These are phyloP conservation scores for Triticum dicoccoides DNA, from an alignment of 176 grass and related monocot species.

Conservation along the genomic window DNA sequence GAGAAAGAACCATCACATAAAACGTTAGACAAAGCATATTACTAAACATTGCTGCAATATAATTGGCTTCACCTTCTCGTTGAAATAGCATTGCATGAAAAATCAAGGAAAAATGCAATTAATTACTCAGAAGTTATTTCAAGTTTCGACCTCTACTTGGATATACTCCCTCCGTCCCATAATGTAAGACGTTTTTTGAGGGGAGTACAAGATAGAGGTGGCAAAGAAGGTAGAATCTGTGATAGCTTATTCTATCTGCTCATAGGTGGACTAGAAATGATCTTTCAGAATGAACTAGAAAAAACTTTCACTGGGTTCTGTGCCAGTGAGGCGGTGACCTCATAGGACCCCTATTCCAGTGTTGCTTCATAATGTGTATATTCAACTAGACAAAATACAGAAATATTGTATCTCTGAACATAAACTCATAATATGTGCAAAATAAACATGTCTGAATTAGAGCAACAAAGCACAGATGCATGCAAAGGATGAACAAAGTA, in stretches of 20 bases:
- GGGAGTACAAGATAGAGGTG: neutral
- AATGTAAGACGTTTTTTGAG: too few species aligned
- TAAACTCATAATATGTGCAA: neutral
- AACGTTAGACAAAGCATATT: neutral
- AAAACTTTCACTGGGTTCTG: neutral
- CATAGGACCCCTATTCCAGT: neutral
- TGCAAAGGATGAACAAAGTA: neutral
- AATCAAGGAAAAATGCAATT: neutral
- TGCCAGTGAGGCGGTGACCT: neutral
- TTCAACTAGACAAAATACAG: neutral
- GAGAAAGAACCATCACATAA: neutral
- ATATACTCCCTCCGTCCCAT: too few species aligned
- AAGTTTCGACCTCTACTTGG: neutral
- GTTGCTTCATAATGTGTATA: neutral
- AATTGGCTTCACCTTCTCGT: neutral
- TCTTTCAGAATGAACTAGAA: neutral
- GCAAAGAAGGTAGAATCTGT: neutral
- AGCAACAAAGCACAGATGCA: neutral
- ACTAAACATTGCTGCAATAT: neutral
- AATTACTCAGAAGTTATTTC: neutral
- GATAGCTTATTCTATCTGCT: neutral
- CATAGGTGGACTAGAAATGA: neutral
- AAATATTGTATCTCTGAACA: neutral
- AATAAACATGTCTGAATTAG: neutral
- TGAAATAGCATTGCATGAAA: neutral